Percentiles rank a stretch among this genome's conserved stretches.
phyloP scores from a whole-genome alignment of 75 land plant genomes.

The Adiantum capillusveneris region DNA sequence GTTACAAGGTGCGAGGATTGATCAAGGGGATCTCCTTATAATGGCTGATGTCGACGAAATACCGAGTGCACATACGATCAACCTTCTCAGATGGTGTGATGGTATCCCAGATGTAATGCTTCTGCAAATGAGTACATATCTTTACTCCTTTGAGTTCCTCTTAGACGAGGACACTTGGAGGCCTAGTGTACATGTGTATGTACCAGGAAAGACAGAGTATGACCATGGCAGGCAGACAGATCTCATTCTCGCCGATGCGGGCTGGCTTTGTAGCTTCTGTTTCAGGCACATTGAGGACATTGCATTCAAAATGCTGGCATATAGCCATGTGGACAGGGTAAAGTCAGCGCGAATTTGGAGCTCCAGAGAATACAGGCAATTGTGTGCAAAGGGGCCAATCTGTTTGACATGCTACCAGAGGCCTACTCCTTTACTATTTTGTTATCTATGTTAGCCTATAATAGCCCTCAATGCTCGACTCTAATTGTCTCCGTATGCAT shows the following conservation, averaged over 20 bases:
- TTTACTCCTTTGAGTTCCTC: constrained; percentile 38
- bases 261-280: constrained; percentile 53
- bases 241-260: constrained; percentile 30
- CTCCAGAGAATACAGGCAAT: constrained; percentile 21
- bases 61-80: constrained; percentile 32
- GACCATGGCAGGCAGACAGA: constrained; percentile 21
- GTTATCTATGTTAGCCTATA: too few species aligned
- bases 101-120: constrained; percentile 26
- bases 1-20: constrained; percentile 38
- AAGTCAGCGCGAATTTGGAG: constrained; percentile 9
- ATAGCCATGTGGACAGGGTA: constrained; percentile 37
- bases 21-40: constrained; percentile 45
- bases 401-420: constrained; percentile 83
- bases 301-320: constrained; percentile 32
- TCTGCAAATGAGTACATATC: constrained; percentile 29
- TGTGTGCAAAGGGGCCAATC: constrained; percentile 25
- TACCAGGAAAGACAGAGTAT: constrained; percentile 11
- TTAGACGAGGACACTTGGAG: constrained; percentile 28
- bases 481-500: too few species aligned
- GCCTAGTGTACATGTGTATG: constrained; percentile 20
- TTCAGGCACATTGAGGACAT: constrained; percentile 22
- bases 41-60: constrained; percentile 39
- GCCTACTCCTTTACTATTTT: constrained; percentile 68
- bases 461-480: too few species aligned
- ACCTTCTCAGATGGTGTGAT: constrained; percentile 32